Evolutionary conservation across 2,329 filamentous ascomycete genomes (phyloP).

Genomic region (Botryotinia convoluta): DNA sequence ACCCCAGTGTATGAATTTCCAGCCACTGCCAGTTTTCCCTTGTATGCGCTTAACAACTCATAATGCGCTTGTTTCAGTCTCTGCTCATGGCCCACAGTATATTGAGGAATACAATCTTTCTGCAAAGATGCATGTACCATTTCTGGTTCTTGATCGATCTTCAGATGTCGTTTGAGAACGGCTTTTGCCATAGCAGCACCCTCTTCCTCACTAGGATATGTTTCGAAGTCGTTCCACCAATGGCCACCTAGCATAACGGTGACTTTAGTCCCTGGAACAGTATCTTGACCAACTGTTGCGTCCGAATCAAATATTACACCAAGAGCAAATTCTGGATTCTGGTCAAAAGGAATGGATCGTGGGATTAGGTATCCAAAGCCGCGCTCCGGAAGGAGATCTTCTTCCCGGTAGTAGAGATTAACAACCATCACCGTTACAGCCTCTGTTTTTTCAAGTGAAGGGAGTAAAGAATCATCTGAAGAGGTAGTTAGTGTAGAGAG

Average conservation of each 20-base stretch:
- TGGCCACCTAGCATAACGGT: conserved; percentile 95
- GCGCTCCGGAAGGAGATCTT: conserved; percentile 57
- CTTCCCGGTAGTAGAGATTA: conserved; percentile 77
- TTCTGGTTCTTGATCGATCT: conserved; percentile 60
- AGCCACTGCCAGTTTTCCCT: conserved; percentile 41
- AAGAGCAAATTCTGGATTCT: conserved; percentile 80
- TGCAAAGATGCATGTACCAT: conserved; percentile 60
- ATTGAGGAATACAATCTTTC: conserved; percentile 84
- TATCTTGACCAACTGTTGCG: conserved; percentile 50
- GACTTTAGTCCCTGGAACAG: conserved; percentile 69
- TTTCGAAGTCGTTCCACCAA: conserved; percentile 70
- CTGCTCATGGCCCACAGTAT: conserved; percentile 68
- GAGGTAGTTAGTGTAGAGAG: conserved; percentile 26
- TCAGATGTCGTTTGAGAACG: conserved; percentile 71
- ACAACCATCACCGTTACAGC: conserved; percentile 87
- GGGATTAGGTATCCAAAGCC: conserved; percentile 95
- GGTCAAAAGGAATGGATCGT: conserved; percentile 61
- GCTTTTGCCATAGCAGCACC: conserved; percentile 67
- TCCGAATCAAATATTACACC: conserved; percentile 87
- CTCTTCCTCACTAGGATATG: conserved; percentile 62
- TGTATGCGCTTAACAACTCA: conserved; percentile 35
- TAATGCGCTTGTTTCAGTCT: conserved; percentile 35
- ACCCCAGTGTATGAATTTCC: conserved; percentile 49
- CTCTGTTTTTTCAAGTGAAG: conserved; percentile 52
- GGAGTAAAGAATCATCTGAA: conserved; percentile 38